Base-by-base conservation (phyloP, 331 rosid species). In the Pyrus hybrid region DNA sequence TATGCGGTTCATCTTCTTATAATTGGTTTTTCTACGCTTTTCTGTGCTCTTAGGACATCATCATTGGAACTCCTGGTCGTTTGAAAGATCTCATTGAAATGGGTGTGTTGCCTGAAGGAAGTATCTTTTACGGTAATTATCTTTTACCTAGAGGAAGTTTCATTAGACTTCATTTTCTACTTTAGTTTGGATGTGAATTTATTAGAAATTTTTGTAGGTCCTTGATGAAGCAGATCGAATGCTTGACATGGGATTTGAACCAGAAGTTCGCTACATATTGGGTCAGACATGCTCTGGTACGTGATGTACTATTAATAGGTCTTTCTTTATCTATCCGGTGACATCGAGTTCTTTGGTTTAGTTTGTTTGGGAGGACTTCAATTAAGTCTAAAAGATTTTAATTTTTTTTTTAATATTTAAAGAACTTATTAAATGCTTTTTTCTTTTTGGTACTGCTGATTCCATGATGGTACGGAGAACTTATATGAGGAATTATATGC, bases 201-300 rank as follows among this genome's bases (percentile, higher is more conserved):
- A 57, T 11, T 28, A 20, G 20, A 51, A 18, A 51, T 71, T 84
- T 70, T 68, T 79, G 28, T 66, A 93, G 98, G 97, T 94, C 62
- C 97, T 94, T 80, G 98, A 93, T 90, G 98, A 93, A 84, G 98
- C 98, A 13, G 98, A 93, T 84, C 86, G 96, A 82, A 93, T 93
- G 98, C 96, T 93, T 78, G 97, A 93, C 80, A 88, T 93, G 97
- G 98, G 98, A 81, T 93, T 94, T 84, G 98, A 94, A 75, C 98
- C 90, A 73, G 82, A 87, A 82, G 98, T 94, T 76, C 97, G 97
- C 74, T 85, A 87, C 25, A 94, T 92, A 62, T 83, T 92, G 85
- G 89, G 96, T 73, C 93, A 84, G 87, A 94, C 99, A 32, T 81
- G 89, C 81, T 85, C 88, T 70, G 92, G 99, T 93, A 83, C 22